Percentiles rank a stretch among this genome's conserved stretches.
These are phyloP conservation scores for Hortaea werneckii DNA, from an alignment of 2,329 filamentous ascomycete species.

Conservation along the genomic window DNA sequence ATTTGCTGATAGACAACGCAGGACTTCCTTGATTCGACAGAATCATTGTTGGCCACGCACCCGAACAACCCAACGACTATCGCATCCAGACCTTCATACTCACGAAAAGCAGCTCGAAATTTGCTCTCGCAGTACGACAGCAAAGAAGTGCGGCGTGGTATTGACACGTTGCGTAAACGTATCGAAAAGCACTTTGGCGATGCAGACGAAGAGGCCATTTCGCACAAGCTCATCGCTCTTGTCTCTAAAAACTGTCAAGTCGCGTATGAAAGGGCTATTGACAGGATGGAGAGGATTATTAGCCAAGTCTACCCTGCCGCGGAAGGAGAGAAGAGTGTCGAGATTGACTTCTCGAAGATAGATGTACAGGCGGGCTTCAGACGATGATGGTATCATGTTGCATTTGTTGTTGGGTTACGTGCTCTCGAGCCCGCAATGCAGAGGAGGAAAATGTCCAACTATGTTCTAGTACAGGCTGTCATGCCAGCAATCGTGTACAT, in stretches of 20 bases:
- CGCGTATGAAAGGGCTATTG: conserved; percentile 44
- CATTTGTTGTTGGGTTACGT: not conserved
- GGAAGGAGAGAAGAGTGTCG: conserved; percentile 33
- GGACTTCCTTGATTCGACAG: conserved; percentile 84
- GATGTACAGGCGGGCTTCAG: conserved; percentile 26
- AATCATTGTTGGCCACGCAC: conserved; percentile 51
- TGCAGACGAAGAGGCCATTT: conserved; percentile 62
- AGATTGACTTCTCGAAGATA: conserved; percentile 27
- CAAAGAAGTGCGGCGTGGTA: conserved; percentile 80
- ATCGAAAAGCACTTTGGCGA: conserved; percentile 97
- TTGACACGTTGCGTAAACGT: conserved; percentile 66
- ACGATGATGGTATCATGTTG: conserved; percentile 9
- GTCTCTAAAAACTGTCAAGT: conserved; percentile 51
- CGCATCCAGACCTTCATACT: conserved; percentile 72
- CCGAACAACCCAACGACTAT: conserved; percentile 48
- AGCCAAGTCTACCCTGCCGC: conserved; percentile 32
- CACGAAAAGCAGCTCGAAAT: conserved; percentile 75
- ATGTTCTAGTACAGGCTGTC: too few species aligned
- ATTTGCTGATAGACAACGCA: conserved; percentile 12
- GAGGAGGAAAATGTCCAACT: too few species aligned
- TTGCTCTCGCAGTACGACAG: conserved; percentile 68
- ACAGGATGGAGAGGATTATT: conserved; percentile 35
- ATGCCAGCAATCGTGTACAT: not conserved
- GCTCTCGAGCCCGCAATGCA: too few species aligned
- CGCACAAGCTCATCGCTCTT: conserved; percentile 47